These are phyloP conservation scores for Mortierella polycephala DNA, from an alignment of 371 early-diverging fungal genomes.

Conservation along the genomic window DNA sequence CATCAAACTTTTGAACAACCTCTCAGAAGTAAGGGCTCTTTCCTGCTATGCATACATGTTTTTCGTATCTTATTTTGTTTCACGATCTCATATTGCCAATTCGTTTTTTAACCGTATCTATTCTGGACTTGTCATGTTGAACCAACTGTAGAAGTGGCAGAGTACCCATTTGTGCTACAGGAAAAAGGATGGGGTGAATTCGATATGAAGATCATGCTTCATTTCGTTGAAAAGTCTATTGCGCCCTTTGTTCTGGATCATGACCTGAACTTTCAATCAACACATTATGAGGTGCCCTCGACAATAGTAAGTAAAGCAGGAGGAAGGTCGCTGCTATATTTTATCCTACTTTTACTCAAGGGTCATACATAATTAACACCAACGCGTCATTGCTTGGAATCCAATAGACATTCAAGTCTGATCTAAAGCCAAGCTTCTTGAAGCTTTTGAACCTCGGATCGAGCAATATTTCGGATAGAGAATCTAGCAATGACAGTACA, in stretches of 20 bases:
- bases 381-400: background rate
- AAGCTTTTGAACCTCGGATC: constrained; percentile 27
- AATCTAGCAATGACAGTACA: constrained; percentile 38
- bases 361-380: no score
- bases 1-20: constrained; percentile 77
- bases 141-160: constrained; percentile 61
- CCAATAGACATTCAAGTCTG: constrained; percentile 39
- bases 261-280: constrained; percentile 71
- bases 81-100: background rate
- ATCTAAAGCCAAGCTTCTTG: constrained; percentile 38
- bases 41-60: background rate
- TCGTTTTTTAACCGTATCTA: background rate
- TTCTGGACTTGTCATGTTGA: background rate
- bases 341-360: background rate
- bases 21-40: constrained; percentile 63
- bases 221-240: constrained; percentile 61
- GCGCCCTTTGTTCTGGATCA: constrained; percentile 65
- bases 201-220: constrained; percentile 70
- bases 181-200: constrained; percentile 83
- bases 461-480: constrained; percentile 25
- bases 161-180: constrained; percentile 69
- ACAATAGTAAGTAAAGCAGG: constrained; percentile 47
- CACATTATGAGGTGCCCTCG: constrained; percentile 61
- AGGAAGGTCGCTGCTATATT: background rate
- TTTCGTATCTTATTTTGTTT: no score